phyloP scores from a whole-genome alignment of 2,329 filamentous ascomycete genomes.

The Penicillium sp. region DNA sequence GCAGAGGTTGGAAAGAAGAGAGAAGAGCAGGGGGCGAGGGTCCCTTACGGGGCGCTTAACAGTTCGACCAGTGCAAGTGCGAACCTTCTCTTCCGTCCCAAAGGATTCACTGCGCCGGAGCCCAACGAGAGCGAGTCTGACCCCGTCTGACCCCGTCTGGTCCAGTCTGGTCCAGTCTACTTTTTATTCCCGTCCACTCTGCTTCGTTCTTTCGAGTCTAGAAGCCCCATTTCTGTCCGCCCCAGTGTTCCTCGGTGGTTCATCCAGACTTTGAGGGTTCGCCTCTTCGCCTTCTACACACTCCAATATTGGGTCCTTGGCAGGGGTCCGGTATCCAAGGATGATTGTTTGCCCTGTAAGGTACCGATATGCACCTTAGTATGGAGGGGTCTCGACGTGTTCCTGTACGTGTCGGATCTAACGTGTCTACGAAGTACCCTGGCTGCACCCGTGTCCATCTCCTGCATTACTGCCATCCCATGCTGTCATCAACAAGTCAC shows the following conservation, averaged over 20 bases:
- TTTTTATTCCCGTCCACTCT: not conserved
- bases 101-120: not conserved
- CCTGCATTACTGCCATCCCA: not conserved
- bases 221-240: not conserved
- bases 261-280: slow-evolving; percentile 4
- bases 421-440: not conserved
- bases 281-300: not conserved
- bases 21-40: slow-evolving; percentile 13
- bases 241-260: slow-evolving; percentile 10
- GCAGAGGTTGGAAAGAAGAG: slow-evolving; percentile 18
- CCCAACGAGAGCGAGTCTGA: not conserved
- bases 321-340: not conserved
- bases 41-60: slow-evolving; percentile 20
- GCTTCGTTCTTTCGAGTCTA: not conserved
- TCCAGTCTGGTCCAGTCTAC: not conserved
- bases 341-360: not conserved
- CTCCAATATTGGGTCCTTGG: not conserved
- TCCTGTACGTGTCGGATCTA: not conserved
- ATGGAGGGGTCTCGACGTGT: slow-evolving; percentile 10
- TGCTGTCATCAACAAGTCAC: not conserved
- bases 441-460: not conserved
- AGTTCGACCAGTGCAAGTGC: slow-evolving; percentile 2
- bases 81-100: slow-evolving; percentile 1
- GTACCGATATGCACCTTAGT: slow-evolving; percentile 4
- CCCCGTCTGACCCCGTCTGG: not conserved